Percentiles rank a stretch among this genome's conserved stretches.
Evolutionary conservation across 78 protist genomes (phyloP).

Genomic region (Planoprotostelium fungivorum): DNA sequence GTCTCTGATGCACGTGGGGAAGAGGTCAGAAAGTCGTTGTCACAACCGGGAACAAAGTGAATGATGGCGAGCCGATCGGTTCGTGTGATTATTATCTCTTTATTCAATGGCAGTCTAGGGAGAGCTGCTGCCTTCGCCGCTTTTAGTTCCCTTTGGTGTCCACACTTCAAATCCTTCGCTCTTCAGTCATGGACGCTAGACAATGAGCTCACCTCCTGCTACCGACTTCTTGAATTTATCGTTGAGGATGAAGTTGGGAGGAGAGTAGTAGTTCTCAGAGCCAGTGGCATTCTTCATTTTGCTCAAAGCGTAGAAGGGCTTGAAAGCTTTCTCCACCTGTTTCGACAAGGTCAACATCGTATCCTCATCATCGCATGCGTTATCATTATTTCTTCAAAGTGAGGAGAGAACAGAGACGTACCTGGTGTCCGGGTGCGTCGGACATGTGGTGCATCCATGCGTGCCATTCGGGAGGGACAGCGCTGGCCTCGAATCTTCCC

Average conservation of each 20-base stretch:
- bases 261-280: background rate
- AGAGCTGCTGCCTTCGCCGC: background rate
- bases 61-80: too few relatives aligned
- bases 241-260: background rate
- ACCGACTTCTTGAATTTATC: background rate
- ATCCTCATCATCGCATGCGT: too few relatives aligned
- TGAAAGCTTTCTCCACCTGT: background rate
- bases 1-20: too few relatives aligned
- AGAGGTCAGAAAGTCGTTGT: too few relatives aligned
- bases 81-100: too few relatives aligned
- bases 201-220: background rate
- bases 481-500: background rate
- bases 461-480: background rate
- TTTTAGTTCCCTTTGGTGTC: background rate
- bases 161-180: background rate
- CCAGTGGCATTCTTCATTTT: background rate
- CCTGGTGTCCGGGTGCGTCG: background rate
- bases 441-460: background rate
- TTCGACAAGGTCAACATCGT: too few relatives aligned
- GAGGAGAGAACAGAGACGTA: background rate
- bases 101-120: too few relatives aligned
- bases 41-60: too few relatives aligned
- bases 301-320: background rate
- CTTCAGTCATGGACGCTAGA: background rate
- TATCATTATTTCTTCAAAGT: too few relatives aligned